A percentile compares a stretch with the other conserved stretches of the same genome.
These are phyloP conservation scores for Backusella tarrabulga DNA, from an alignment of 192 early-diverging fungal species.

Conservation along the genomic window DNA sequence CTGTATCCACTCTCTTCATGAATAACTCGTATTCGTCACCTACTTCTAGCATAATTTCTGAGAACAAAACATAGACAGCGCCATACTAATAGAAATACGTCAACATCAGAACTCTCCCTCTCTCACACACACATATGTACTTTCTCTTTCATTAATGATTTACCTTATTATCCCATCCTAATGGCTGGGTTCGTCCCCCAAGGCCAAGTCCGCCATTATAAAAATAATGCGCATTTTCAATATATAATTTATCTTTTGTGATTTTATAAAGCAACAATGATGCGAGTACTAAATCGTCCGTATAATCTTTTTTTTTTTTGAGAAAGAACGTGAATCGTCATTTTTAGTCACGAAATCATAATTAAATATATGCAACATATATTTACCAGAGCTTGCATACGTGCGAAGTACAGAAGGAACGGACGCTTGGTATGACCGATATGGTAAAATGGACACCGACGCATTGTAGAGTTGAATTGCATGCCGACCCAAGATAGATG, in stretches of 20 bases:
- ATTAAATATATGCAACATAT: background rate
- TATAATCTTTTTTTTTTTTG: constrained; percentile 1
- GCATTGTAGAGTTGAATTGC: constrained; percentile 43
- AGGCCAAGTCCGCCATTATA: constrained; percentile 32
- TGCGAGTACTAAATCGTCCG: constrained; percentile 50
- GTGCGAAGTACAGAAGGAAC: constrained; percentile 33
- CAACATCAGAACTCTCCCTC: background rate
- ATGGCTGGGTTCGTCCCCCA: constrained; percentile 14
- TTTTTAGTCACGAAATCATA: too few species aligned
- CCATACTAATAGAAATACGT: constrained; percentile 22
- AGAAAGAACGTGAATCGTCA: background rate
- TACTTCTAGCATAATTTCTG: constrained; percentile 23
- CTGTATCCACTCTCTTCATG: constrained; percentile 27
- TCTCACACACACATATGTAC: background rate
- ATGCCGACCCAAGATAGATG: constrained; percentile 40
- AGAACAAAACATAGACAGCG: constrained; percentile 42
- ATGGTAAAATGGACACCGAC: constrained; percentile 41
- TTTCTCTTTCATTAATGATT: background rate
- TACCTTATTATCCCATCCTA: constrained; percentile 52
- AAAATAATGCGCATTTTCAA: constrained; percentile 38
- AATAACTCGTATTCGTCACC: background rate
- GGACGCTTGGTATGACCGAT: constrained; percentile 37
- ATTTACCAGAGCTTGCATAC: constrained; percentile 38
- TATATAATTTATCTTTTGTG: constrained; percentile 40
- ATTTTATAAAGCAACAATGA: constrained; percentile 51